Conservation (phyloP, 305 asterid genomes). For the Fraxinus baroniana region DNA sequence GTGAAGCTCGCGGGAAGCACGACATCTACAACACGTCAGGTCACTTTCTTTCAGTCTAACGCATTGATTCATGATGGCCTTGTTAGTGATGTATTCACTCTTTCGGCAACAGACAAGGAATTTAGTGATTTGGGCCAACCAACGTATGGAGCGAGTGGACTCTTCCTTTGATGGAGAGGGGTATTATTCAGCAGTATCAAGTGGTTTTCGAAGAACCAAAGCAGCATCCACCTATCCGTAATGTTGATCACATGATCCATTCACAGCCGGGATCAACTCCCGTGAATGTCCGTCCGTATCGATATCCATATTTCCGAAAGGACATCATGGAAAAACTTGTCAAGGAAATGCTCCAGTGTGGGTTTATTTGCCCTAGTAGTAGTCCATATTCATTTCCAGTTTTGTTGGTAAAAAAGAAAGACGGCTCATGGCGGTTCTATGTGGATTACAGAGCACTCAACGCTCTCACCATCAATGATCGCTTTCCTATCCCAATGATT, state of each 20-base stretch:
- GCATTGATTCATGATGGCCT: too few species aligned
- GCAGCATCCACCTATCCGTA: neutral
- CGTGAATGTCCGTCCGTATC: neutral
- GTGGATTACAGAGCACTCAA: too few species aligned
- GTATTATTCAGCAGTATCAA: neutral
- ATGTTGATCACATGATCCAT: neutral
- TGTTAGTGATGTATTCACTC: too few species aligned
- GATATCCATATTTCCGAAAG: neutral
- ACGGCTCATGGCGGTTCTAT: too few species aligned
- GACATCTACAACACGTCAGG: neutral
- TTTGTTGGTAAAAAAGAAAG: too few species aligned
- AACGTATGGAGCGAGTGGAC: too few species aligned
- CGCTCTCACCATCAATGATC: too few species aligned
- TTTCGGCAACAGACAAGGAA: too few species aligned
- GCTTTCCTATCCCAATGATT: too few species aligned
- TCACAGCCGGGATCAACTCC: too few species aligned
- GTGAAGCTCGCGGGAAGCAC: neutral
- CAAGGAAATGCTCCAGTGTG: neutral
- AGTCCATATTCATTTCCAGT: neutral
- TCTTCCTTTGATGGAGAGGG: too few species aligned
- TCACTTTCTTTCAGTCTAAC: neutral
- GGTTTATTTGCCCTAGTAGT: neutral
- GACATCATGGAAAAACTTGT: neutral
- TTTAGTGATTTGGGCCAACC: too few species aligned
- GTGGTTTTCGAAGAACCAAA: neutral